Percentiles rank a stretch among this genome's conserved stretches.
phyloP scores from a whole-genome alignment of 2,329 filamentous ascomycete genomes.

The Chaetomiaceae sp. region DNA sequence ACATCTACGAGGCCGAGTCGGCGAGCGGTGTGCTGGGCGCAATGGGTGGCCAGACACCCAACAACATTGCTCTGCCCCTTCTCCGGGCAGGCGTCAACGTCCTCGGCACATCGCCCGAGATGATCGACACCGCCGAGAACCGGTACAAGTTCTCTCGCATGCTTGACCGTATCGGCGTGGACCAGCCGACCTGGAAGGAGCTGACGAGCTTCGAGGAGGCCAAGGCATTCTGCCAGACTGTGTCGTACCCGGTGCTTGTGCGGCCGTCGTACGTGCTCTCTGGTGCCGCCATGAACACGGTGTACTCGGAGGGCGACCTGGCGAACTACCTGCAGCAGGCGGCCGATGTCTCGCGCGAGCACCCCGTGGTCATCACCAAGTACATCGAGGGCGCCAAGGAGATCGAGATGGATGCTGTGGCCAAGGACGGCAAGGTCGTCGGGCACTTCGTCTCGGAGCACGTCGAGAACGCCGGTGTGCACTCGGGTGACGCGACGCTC shows the following conservation, averaged over 20 bases:
- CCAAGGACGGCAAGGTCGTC: conserved; percentile 80
- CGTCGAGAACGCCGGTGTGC: conserved; percentile 96
- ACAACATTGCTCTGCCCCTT: conserved; percentile 91
- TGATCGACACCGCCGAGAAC: conserved; percentile 98
- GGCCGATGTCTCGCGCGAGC: conserved; percentile 85
- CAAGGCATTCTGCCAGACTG: conserved; percentile 76
- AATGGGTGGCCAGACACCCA: conserved; percentile 96
- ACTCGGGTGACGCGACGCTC: conserved; percentile 94
- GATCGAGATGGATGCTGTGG: conserved; percentile 99
- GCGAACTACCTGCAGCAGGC: conserved; percentile 86
- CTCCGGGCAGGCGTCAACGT: conserved; percentile 88
- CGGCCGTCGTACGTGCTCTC: conserved; percentile 95
- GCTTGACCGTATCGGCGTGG: conserved; percentile 89
- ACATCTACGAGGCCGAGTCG: conserved; percentile 86
- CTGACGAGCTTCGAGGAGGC: conserved; percentile 92
- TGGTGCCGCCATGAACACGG: conserved; percentile 98
- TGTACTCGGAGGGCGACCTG: conserved; percentile 92
- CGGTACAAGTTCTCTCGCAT: conserved; percentile 98
- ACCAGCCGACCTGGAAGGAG: conserved; percentile 98
- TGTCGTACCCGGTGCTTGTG: conserved; percentile 90
- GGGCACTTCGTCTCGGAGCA: conserved; percentile 98
- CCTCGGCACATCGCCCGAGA: conserved; percentile 92
- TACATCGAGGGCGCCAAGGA: conserved; percentile 99
- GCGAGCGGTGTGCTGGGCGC: conserved; percentile 83
- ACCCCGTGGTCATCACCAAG: conserved; percentile 98